Evolutionary conservation across 495 filamentous ascomycete species (phyloP), one percentile per base, ranked within the genome.

Genomic region (Penicillium diatomitis): DNA sequence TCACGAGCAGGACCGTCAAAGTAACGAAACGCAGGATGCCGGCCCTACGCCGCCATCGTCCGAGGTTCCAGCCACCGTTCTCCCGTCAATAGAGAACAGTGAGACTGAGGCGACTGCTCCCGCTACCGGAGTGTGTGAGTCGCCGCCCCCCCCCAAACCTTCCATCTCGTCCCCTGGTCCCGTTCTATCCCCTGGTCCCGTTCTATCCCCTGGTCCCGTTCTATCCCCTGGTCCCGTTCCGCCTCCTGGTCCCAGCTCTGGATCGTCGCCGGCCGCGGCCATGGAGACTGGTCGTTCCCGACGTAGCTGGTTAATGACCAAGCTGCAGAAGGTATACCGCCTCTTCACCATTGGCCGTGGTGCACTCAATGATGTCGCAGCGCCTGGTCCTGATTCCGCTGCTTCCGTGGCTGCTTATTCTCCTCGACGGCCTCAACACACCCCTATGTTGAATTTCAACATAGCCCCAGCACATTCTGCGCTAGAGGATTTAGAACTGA

Each of bases 81-180:
- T 49, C 32, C 38, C 47, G 31, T 49, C 47, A 6, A 39, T 49
- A 20, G 47, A 49, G 40, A 34, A 11, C 9, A 34, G 46, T 32
- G 46, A 48, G 27, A 12, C 31, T 11, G 46, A 48, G 11, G 5
- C 31, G 33, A 41, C 32, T 12, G 11, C 38, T 29, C 38, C 46
- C 10, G 11, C 8, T 4, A 2, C 8, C 31, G 44, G 44, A 46
- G 44, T 29, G 4, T 30, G 44, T 46, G 44, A 46, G 44, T 46
- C 27, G 3, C 34, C 33, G 4, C 4, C 2, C 29, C 12, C 32
- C 12, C 37, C 31, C 33, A 10, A 33, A 10, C 11, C 12, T 30
- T 34, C 37, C 6, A 4, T 7, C 31, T 37, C 11, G 5, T 27
- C 27, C 32, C 44, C 12, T 30, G 33, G 20, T 5, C 31, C 44